Evolutionary conservation across 2,329 filamentous ascomycete species (phyloP), one percentile per base, ranked within the genome.

Genomic region (Pseudogymnoascus sp.): DNA sequence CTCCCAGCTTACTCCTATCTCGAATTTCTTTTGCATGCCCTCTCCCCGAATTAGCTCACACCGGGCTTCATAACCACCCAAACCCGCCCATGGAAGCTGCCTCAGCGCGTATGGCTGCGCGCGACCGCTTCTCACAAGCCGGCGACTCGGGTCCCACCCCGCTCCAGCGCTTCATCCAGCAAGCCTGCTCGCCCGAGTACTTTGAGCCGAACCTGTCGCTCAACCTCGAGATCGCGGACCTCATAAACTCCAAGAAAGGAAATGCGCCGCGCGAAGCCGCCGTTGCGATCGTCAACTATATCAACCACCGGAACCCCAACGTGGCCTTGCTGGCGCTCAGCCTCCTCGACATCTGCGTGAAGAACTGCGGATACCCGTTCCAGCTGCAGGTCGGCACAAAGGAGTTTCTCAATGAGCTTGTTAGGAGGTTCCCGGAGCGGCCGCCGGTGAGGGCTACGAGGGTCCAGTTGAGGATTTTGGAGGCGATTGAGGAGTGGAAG

Each of bases 351-450:
- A 97, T 97, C 67, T 97, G 95, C 77, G 95, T 97, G 77, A 99
- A 99, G 82, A 99, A 99, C 79, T 99, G 95, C 82, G 95, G 95
- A 71, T 99, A 99, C 75, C 93, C 95, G 1, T 99, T 99, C 77
- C 95, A 99, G 74, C 86, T 99, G 64, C 95, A 99, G 77, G 97
- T 99, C 74, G 93, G 90, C 76, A 97, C 95, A 69, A 99, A 99
- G 76, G 95, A 99, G 73, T 99, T 99, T 71, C 86, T 99, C 71
- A 99, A 99, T 78, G 95, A 99, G 79, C 87, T 99, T 65, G 95
- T 99, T 66, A 88, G 95, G 69, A 86, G 95, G 68, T 99, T 99
- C 72, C 95, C 95, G 59, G 95, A 99, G 78, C 85, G 93, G 23
- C 95, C 95, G 53, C 92, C 93, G 1, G 83, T 95, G 65, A 89